Percentiles rank a stretch among this genome's conserved stretches.
Evolutionary conservation across 1,139 yeast species (phyloP).

Genomic region (Zygoascus hellenicus): DNA sequence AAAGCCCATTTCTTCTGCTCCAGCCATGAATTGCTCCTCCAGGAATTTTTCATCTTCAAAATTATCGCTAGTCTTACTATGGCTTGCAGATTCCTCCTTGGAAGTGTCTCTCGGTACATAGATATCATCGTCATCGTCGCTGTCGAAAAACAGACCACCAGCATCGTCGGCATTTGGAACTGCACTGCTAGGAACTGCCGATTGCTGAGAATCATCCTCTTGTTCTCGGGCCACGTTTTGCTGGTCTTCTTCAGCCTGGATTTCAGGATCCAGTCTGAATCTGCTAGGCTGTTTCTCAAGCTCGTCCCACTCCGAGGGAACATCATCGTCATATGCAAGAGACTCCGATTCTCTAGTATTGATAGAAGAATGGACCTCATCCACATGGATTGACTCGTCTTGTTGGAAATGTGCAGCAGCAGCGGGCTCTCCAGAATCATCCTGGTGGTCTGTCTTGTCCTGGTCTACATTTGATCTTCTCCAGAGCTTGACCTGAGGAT

Average conservation of each 20-base stretch:
- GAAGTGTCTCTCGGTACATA: neutral
- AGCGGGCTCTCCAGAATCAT: no score
- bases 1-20: conserved; percentile 17
- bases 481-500: conserved; percentile 22
- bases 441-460: neutral
- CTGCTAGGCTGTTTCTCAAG: neutral
- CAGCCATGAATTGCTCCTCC: conserved; percentile 16
- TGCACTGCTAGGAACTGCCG: no score
- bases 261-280: neutral
- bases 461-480: conserved; percentile 1
- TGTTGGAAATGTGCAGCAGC: no score
- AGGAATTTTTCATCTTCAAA: neutral
- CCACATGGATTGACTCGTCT: no score
- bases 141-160: neutral
- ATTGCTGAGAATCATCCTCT: no score
- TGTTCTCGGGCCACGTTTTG: no score
- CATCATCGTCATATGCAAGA: conserved; percentile 13
- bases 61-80: no score
- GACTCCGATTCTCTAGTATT: neutral
- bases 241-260: neutral
- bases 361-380: no score
- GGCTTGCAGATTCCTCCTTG: neutral
- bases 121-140: conserved; percentile 13
- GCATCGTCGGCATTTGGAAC: neutral
- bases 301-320: conserved; percentile 10